phyloP scores from a whole-genome alignment of 768 basidiomycete genomes.

The Sporobolomyces roseus region DNA sequence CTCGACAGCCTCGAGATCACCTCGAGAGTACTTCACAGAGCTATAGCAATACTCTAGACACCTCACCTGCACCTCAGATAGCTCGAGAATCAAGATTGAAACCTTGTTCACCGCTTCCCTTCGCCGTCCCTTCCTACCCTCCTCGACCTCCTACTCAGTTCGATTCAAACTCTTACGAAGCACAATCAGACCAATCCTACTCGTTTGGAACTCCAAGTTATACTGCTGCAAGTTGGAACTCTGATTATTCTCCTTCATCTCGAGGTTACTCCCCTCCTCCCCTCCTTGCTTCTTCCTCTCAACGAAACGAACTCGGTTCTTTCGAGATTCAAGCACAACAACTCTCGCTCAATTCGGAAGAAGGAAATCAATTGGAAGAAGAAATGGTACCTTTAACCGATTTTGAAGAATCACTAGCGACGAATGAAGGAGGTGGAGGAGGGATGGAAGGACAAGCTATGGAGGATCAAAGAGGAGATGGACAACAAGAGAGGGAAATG shows the following conservation, averaged over 20 bases:
- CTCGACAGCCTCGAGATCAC: background rate
- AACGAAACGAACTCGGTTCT: no score
- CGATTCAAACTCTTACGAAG: conserved; percentile 2
- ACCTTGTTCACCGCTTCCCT: no score
- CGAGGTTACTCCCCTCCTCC: background rate
- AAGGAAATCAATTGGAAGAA: no score
- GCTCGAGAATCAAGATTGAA: background rate
- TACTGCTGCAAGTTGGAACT: conserved; percentile 5
- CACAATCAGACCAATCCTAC: background rate
- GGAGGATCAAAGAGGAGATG: no score
- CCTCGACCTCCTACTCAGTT: background rate
- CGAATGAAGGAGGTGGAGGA: background rate
- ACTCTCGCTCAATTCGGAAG: conserved; percentile 6
- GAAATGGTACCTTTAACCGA: conserved; percentile 2
- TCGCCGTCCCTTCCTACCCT: background rate
- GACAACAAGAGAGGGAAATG: background rate
- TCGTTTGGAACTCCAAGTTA: background rate
- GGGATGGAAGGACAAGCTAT: background rate
- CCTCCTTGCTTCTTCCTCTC: background rate
- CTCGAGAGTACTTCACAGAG: background rate
- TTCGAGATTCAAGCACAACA: background rate
- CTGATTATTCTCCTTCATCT: background rate
- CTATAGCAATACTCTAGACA: no score
- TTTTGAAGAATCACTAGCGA: conserved; percentile 3
- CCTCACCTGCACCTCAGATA: background rate